Evolutionary conservation across 352 stramenopile genomes (phyloP).

Genomic region (Phytophthora europaea): DNA sequence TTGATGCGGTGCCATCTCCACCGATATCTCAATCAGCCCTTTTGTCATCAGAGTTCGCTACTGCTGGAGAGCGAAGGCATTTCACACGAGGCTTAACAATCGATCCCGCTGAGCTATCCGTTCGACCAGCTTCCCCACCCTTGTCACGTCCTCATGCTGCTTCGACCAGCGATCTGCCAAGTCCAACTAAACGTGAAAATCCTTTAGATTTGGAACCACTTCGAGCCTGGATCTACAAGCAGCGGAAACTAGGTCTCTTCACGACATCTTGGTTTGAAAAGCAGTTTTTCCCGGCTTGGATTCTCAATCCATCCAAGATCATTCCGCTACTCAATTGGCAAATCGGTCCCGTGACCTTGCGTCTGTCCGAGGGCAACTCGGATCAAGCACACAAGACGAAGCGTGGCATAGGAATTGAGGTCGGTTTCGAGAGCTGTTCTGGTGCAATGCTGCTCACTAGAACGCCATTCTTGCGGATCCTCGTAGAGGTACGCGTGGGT

Average conservation of each 20-base stretch:
- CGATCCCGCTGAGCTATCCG: constrained; percentile 10
- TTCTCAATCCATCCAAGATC: constrained; percentile 29
- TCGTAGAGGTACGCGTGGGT: constrained; percentile 69
- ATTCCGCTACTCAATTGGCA: constrained; percentile 73
- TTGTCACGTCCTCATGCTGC: constrained; percentile 27
- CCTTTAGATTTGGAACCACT: constrained; percentile 27
- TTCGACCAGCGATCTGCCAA: constrained; percentile 28
- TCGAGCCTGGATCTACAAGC: constrained; percentile 37
- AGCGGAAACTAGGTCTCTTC: constrained; percentile 22
- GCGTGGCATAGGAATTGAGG: constrained; percentile 45
- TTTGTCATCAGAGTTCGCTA: constrained; percentile 22
- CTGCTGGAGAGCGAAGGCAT: constrained; percentile 38
- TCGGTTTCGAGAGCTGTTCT: constrained; percentile 57
- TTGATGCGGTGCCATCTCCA: constrained; percentile 20
- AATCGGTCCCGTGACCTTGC: constrained; percentile 53
- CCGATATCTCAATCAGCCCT: neutral
- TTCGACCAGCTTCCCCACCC: constrained; percentile 27
- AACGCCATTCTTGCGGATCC: constrained; percentile 42
- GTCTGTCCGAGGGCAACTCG: constrained; percentile 44
- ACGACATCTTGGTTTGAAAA: constrained; percentile 39
- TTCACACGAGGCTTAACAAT: constrained; percentile 47
- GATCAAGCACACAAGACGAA: constrained; percentile 16
- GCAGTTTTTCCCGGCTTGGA: constrained; percentile 30
- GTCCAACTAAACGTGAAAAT: constrained; percentile 29
- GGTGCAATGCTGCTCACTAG: constrained; percentile 55